Evolutionary conservation across 768 basidiomycete genomes (phyloP), one percentile per base, ranked within the genome.

Genomic region (Mycena chlorophos): DNA sequence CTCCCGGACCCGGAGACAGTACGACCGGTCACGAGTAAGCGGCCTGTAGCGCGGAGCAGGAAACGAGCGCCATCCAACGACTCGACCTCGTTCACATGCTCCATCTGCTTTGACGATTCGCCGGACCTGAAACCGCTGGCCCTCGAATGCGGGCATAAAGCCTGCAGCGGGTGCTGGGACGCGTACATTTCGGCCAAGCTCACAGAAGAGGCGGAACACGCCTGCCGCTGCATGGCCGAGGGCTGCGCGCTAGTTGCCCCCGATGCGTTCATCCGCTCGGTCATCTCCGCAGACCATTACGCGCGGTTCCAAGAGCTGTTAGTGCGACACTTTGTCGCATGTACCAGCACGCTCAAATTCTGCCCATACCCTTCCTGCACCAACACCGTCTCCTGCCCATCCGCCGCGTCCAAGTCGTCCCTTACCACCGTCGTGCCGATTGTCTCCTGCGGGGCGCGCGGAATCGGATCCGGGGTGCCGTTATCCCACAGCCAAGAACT

Each of bases 331-430:
- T 98, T 89, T 70, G 97, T 99, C 17, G 83, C 82, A 19, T 91
- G 89, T 67, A 88, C 87, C 70, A 74, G 84, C 27, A 84, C 82
- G 52, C 81, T 98, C 67, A 89, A 92, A 71, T 99, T 91, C 78
- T 99, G 97, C 69, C 97, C 97, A 3, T 94, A 92, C 63, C 95
- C 96, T 0, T 84, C 86, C 34, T 99, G 97, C 79, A 89, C 93
- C 34, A 87, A 91, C 70, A 94, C 95, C n/a, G 87, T 98, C 43
- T 88, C 89, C 37, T 98, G 95, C 73, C 80, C 86, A 8, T 70
- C 87, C n/a, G 92, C 91, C 0, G 81, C 93, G 1, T 81, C 85
- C 42, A 89, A 88, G 69, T 77, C 81, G 2, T 81, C 88, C 54
- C 77, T 97, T 28, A 80, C 87, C 51, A 84, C 83, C 2, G 73